Conservation (phyloP, 2,329 filamentous ascomycete genomes). For the Penicillium sp. region DNA sequence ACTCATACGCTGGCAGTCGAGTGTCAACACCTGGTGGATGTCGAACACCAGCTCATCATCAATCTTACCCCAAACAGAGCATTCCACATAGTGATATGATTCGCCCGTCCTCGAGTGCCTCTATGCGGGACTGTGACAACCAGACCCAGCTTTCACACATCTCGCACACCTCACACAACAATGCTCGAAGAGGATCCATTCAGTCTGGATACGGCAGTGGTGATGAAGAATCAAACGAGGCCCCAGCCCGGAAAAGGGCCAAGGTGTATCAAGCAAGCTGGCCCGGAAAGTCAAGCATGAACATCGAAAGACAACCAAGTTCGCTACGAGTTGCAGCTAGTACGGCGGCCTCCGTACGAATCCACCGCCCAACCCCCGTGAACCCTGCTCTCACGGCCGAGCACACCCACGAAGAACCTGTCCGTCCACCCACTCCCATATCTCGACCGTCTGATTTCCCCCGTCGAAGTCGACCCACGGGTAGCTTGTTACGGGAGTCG, state of each 20-base stretch:
- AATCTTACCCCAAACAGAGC: slow-evolving; percentile 25
- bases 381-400: slow-evolving; percentile 38
- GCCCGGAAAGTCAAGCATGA: slow-evolving; percentile 64
- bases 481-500: slow-evolving; percentile 63
- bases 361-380: slow-evolving; percentile 68
- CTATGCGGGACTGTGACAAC: slow-evolving; percentile 45
- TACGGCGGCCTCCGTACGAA: slow-evolving; percentile 81
- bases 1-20: slow-evolving; percentile 39
- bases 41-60: slow-evolving; percentile 25
- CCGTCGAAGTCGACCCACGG: slow-evolving; percentile 33
- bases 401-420: slow-evolving; percentile 42
- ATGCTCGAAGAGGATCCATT: slow-evolving; percentile 37
- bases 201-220: slow-evolving; percentile 67
- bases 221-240: slow-evolving; percentile 63
- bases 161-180: slow-evolving; percentile 21
- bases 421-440: slow-evolving; percentile 48
- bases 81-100: slow-evolving; percentile 47
- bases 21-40: slow-evolving; percentile 38
- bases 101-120: slow-evolving; percentile 60
- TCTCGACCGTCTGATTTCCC: slow-evolving; percentile 31
- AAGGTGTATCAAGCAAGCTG: slow-evolving; percentile 72
- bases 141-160: slow-evolving; percentile 25
- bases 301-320: slow-evolving; percentile 68
- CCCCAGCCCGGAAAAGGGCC: slow-evolving; percentile 70
- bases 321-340: slow-evolving; percentile 88